Evolutionary conservation across 2,329 filamentous ascomycete species (phyloP), one percentile per base, ranked within the genome.

Genomic region (Chrysoporthe deuterocubensis): DNA sequence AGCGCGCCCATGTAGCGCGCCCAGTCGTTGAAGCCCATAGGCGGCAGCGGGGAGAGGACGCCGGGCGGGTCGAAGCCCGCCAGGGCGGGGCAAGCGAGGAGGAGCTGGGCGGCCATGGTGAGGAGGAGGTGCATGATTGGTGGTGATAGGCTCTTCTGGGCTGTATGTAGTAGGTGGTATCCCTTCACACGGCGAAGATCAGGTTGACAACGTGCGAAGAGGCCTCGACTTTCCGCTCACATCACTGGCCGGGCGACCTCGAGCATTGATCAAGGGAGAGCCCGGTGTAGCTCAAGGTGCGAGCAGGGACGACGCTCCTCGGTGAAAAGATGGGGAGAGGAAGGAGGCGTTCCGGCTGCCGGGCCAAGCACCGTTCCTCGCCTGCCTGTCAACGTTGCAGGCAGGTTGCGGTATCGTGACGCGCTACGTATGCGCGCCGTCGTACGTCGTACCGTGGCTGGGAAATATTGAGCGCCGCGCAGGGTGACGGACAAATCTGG

Each of bases 11-110:
- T 76, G 73, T 82, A 82, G 46, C 81, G 80, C 1, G 82, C 76
- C 83, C 83, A 85, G 70, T 82, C 82, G 73, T 84, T 84, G 77
- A 83, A 85, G 34, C 82, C 83, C 83, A 85, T 85, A 11, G 83
- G 82, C 1, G 83, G 81, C 2, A 4, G 76, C 75, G 34, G 78
- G 72, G 40, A 80, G 42, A 70, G 67, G 7, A 69, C 21, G 16
- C 69, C 69, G 1, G 69, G 69, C 2, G 67, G 64, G 48, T 64
- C 59, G 58, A 67, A 69, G 44, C 56, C 67, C 54, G 69, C 65
- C 6, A 21, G n/a, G 21, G 65, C 67, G 34, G 46, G 57, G 18
- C 44, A 42, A 32, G 67, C 62, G 11, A 66, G 62, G 18, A 70
- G 57, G 50, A 69, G 48, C 46, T 67, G 67, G 43, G 62, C 34